Evolutionary conservation across 2,329 filamentous ascomycete species (phyloP).

Genomic region (Scytalidium lignicola): DNA sequence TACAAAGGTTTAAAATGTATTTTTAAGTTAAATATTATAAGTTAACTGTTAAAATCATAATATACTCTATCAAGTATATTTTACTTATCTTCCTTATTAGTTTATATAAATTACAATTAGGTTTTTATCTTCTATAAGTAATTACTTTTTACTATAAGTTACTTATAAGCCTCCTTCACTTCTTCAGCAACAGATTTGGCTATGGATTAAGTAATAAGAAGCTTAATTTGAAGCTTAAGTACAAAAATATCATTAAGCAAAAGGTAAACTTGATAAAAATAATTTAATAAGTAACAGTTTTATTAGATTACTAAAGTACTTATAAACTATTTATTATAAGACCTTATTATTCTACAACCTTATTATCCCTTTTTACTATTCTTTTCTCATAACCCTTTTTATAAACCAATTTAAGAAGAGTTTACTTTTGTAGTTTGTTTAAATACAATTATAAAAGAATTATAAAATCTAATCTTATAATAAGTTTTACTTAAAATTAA

Average conservation of each 20-base stretch:
- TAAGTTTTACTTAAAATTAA: slow-evolving; percentile 2
- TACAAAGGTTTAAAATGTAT: not conserved
- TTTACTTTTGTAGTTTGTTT: not conserved
- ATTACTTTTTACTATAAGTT: slow-evolving; percentile 4
- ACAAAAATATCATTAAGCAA: not conserved
- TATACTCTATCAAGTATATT: slow-evolving; percentile 4
- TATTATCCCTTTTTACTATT: not conserved
- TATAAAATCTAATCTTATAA: slow-evolving; percentile 3
- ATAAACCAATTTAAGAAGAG: slow-evolving; percentile 1
- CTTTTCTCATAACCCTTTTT: not conserved
- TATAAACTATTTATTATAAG: slow-evolving; percentile 2
- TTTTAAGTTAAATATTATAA: slow-evolving; percentile 2
- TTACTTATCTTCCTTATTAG: slow-evolving; percentile 1
- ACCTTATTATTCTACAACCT: slow-evolving; percentile 3
- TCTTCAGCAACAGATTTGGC: slow-evolving; percentile 2
- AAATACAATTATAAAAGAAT: not conserved
- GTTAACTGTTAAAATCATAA: slow-evolving; percentile 4
- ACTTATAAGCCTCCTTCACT: slow-evolving; percentile 1
- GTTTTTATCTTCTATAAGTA: slow-evolving; percentile 1
- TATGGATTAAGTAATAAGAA: not conserved
- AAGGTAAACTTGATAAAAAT: not conserved
- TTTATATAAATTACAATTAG: not conserved
- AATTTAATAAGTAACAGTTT: not conserved
- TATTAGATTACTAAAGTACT: slow-evolving; percentile 2
- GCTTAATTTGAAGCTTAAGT: not conserved